Percentiles rank a stretch among this genome's conserved stretches.
phyloP scores from a whole-genome alignment of 1,284 basidiomycete species.

The Ustilago cynodontis region DNA sequence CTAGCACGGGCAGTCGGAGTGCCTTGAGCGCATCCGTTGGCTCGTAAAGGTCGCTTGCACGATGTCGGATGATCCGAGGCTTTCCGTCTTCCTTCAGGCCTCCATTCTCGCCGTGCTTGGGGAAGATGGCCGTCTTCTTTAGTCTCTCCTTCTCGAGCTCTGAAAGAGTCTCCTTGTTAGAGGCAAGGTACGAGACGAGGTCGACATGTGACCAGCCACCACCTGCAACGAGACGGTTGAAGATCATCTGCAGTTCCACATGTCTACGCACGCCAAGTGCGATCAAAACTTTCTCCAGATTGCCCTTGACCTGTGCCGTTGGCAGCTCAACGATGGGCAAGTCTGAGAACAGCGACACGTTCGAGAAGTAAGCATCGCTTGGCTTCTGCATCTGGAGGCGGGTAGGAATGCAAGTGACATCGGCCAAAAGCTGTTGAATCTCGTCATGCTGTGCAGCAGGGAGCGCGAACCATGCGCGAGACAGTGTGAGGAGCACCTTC shows the following conservation, averaged over 20 bases:
- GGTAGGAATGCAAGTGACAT: slow-evolving; percentile 85
- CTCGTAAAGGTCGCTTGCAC: slow-evolving; percentile 76
- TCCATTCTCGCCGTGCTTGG: slow-evolving; percentile 74
- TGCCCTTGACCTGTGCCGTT: slow-evolving; percentile 78
- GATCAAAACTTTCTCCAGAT: slow-evolving; percentile 81
- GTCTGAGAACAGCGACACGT: slow-evolving; percentile 88
- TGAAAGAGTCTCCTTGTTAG: slow-evolving; percentile 80
- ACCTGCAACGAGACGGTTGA: slow-evolving; percentile 70
- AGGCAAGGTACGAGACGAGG: slow-evolving; percentile 76
- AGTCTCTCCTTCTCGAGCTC: slow-evolving; percentile 80
- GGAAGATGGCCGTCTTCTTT: slow-evolving; percentile 82
- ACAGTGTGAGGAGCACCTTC: slow-evolving; percentile 79
- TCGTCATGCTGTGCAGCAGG: slow-evolving; percentile 76
- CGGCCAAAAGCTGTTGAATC: slow-evolving; percentile 76
- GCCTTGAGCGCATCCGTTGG: slow-evolving; percentile 81
- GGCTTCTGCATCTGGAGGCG: slow-evolving; percentile 81
- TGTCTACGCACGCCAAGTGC: slow-evolving; percentile 88
- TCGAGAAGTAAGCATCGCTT: slow-evolving; percentile 86
- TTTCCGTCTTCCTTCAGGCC: slow-evolving; percentile 59
- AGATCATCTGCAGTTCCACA: slow-evolving; percentile 75
- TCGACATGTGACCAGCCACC: slow-evolving; percentile 72
- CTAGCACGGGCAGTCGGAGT: slow-evolving; percentile 83
- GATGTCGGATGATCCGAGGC: slow-evolving; percentile 55
- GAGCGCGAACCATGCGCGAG: slow-evolving; percentile 82
- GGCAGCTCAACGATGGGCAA: slow-evolving; percentile 81